phyloP scores from a whole-genome alignment of 257 asterid genomes.

The Lycium ferocissimum region DNA sequence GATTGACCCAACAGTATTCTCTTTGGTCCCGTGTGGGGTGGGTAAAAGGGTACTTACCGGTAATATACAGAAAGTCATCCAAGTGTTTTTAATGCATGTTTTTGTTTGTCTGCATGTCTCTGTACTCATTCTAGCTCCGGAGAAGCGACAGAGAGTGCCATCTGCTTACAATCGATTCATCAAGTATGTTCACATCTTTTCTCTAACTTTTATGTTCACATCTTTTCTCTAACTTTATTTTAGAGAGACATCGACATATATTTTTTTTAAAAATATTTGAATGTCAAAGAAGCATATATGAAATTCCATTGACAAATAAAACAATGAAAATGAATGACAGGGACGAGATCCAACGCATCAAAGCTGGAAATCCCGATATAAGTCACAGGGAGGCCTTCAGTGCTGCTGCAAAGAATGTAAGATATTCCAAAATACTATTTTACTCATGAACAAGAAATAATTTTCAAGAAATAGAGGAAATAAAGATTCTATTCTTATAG shows the following conservation, averaged over 20 bases:
- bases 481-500: not conserved
- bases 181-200: conserved; percentile 58
- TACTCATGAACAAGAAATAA: not conserved
- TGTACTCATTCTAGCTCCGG: conserved; percentile 77
- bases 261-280: too few relatives aligned
- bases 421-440: conserved; percentile 31
- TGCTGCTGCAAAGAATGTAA: conserved; percentile 99
- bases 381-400: conserved; percentile 99
- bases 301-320: not conserved
- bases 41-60: not conserved
- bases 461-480: not conserved
- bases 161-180: conserved; percentile 98
- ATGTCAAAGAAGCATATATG: not conserved
- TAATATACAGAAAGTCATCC: conserved; percentile 60
- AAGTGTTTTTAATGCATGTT: conserved; percentile 51
- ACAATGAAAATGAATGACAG: conserved; percentile 43
- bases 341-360: conserved; percentile 99
- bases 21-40: conserved; percentile 19
- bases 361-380: conserved; percentile 99
- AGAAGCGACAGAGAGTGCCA: conserved; percentile 98
- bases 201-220: not conserved
- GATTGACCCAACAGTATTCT: conserved; percentile 31
- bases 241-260: too few relatives aligned
- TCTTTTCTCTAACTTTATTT: not conserved
- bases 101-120: conserved; percentile 55